Percentiles rank a stretch among this genome's conserved stretches.
phyloP scores from a whole-genome alignment of 2,329 filamentous ascomycete genomes.

The Pseudocercospora crystallina region DNA sequence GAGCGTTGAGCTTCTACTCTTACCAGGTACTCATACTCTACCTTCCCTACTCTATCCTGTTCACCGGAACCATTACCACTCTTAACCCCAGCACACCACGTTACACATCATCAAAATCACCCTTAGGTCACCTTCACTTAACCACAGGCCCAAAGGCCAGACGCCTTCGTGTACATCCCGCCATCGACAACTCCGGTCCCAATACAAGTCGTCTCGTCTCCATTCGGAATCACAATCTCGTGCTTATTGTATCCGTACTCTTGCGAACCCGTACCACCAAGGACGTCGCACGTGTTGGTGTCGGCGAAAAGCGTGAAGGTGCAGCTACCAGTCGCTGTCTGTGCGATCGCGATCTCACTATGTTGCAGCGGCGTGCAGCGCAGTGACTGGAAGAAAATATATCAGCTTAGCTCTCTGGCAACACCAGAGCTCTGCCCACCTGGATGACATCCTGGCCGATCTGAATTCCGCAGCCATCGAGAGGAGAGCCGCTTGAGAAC shows the following conservation, averaged over 20 bases:
- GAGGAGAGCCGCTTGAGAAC: background rate
- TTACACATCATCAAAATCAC: background rate
- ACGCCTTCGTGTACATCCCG: constrained; percentile 24
- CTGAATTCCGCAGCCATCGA: constrained; percentile 8
- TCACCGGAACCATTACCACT: no score
- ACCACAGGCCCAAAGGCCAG: constrained; percentile 29
- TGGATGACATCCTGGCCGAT: constrained; percentile 6
- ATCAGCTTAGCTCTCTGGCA: background rate
- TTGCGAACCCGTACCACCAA: constrained; percentile 4
- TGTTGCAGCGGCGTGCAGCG: constrained; percentile 11
- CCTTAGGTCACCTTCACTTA: background rate
- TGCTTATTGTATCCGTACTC: constrained; percentile 9
- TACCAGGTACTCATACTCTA: no score
- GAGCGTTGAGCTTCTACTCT: no score
- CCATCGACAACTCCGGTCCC: constrained; percentile 28
- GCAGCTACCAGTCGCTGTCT: constrained; percentile 21
- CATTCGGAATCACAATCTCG: constrained; percentile 16
- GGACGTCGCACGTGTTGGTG: constrained; percentile 22
- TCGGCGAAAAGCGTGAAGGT: constrained; percentile 22
- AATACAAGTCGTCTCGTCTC: constrained; percentile 19
- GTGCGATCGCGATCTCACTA: constrained; percentile 21
- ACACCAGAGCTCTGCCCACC: background rate
- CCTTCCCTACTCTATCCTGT: no score
- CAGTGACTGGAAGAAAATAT: constrained; percentile 2
- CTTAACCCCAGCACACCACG: no score